Evolutionary conservation across 164 flowering plant genomes (phyloP).

Genomic region (Vitis riparia): DNA sequence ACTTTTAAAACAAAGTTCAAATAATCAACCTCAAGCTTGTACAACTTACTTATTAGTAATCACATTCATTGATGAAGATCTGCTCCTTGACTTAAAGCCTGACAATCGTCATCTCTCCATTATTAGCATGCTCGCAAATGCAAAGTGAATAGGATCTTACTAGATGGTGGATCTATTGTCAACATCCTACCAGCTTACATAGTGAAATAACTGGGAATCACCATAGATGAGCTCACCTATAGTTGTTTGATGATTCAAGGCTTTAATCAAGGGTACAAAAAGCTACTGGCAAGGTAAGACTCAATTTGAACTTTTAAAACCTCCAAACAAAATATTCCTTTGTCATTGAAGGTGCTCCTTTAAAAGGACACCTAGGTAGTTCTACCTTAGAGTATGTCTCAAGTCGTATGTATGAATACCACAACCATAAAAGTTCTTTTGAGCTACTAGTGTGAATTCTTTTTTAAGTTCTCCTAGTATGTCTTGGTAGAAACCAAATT

Average conservation of each 20-base stretch:
- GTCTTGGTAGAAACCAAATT: too few species aligned
- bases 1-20: too few species aligned
- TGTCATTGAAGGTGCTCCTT: slow-evolving; percentile 1
- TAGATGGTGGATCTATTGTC: neutral
- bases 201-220: too few species aligned
- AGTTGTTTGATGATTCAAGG: neutral
- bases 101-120: neutral
- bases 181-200: neutral
- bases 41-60: too few species aligned
- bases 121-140: neutral
- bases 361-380: too few species aligned
- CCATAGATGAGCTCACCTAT: neutral
- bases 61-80: neutral
- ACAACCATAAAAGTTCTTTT: too few species aligned
- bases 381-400: too few species aligned
- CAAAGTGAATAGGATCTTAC: neutral
- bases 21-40: too few species aligned
- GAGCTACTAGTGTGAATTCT: too few species aligned
- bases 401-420: too few species aligned
- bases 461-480: too few species aligned
- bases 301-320: neutral
- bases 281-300: slow-evolving; percentile 1
- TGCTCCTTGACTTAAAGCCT: neutral
- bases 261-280: slow-evolving; percentile 6
- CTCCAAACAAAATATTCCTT: neutral